Evolutionary conservation across 139 green algal genomes (phyloP).

Genomic region (Chlorella sp.): DNA sequence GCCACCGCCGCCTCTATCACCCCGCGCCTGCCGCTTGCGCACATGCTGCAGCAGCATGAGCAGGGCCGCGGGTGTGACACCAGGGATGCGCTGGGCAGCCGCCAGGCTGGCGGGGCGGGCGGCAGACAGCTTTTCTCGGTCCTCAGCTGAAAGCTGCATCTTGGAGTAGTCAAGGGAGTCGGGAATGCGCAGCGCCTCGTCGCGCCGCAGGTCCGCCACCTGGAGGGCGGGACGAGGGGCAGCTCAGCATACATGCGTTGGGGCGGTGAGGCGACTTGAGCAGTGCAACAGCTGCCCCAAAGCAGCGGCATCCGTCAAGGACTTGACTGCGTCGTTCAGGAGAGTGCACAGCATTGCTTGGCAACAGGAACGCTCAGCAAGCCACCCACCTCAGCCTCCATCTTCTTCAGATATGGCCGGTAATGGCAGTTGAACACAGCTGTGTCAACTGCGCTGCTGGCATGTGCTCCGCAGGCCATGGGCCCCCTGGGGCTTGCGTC

Average conservation of each 20-base stretch:
- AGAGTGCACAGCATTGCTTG: too few species aligned
- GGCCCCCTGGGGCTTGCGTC: neutral
- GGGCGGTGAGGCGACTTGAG: too few species aligned
- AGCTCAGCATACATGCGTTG: too few species aligned
- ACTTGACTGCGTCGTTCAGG: too few species aligned
- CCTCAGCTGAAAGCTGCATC: slow-evolving; percentile 65
- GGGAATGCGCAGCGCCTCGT: slow-evolving; percentile 59
- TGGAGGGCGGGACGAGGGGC: too few species aligned
- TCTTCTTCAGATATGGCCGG: slow-evolving; percentile 54
- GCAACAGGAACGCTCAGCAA: too few species aligned
- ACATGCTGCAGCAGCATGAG: slow-evolving; percentile 60
- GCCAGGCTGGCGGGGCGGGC: slow-evolving; percentile 52
- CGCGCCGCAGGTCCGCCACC: slow-evolving; percentile 51
- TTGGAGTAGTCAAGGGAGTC: slow-evolving; percentile 55
- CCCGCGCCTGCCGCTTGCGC: slow-evolving; percentile 12
- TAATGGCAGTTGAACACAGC: slow-evolving; percentile 66
- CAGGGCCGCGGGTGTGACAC: slow-evolving; percentile 63
- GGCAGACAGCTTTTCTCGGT: slow-evolving; percentile 64
- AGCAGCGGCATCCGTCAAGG: too few species aligned
- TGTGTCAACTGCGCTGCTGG: slow-evolving; percentile 17
- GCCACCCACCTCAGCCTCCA: slow-evolving; percentile 45
- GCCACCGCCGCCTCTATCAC: neutral
- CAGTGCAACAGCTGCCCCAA: too few species aligned
- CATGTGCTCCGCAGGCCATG: too few species aligned
- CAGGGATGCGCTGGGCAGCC: slow-evolving; percentile 55